Base-by-base conservation (phyloP, 371 early-diverging fungal genomes). In the Gilbertella persicaria region DNA sequence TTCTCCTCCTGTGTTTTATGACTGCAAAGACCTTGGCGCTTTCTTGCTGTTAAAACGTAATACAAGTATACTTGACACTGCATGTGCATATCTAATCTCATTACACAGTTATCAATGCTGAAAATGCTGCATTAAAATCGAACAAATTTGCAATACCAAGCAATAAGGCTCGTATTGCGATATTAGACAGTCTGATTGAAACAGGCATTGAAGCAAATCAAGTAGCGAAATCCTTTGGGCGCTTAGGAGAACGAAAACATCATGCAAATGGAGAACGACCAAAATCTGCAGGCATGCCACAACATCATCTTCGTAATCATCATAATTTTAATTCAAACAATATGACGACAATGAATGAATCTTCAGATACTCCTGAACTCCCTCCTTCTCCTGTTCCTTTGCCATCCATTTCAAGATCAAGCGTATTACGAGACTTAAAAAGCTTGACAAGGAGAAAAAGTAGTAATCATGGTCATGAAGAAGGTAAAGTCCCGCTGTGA, bases 81-180 rank as follows among this genome's bases (percentile, higher is more conserved):
- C 16, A 16, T 38, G 10, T 29, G 0, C 25, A 25, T 17, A 23
- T 53, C 4, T 4, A 28, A 9, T 28, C 28, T 28, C 5, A 5
- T 28, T 4, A 36, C 47, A 23, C 24, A 30, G 88, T 87, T 55
- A 77, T 91, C 7, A 90, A 88, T 55, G 92, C 81, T 10, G 90
- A 90, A 57, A 84, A 87, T 53, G 83, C 88, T 1, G 84, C 90
- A 0, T 77, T 85, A 41, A 85, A 87, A 58, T 82, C 89, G 6
- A 88, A 88, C 0, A 74, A 78, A 37, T 68, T 84, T 45, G 52
- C 77, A 10, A 49, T 73, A 6, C 85, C 83, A 3, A 84, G 79
- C 50, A 63, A 53, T 28, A 67, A 78, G 48, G 85, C 80, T 14
- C 69, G 83, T 0, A 60, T 59, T 9, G 67, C 74, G 12, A 70